Evolutionary conservation across 2,329 filamentous ascomycete genomes (phyloP).

Genomic region (Fusarium bactridioides): DNA sequence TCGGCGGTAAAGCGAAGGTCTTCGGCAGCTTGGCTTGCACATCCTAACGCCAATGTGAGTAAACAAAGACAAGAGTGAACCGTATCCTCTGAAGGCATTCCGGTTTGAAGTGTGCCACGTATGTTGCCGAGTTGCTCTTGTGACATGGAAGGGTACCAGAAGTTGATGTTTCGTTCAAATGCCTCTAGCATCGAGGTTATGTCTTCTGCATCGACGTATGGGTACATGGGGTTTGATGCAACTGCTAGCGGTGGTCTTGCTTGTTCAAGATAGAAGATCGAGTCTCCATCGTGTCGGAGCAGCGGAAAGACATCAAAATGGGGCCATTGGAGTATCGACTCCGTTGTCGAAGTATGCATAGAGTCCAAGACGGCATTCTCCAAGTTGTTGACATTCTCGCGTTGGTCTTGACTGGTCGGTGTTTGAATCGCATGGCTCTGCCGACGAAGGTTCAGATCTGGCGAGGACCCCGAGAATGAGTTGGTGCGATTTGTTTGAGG

Average conservation of each 20-base stretch:
- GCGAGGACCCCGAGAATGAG: constrained; percentile 37
- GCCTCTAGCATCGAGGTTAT: constrained; percentile 52
- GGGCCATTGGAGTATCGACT: constrained; percentile 60
- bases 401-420: constrained; percentile 29
- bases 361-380: constrained; percentile 59
- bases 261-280: constrained; percentile 59
- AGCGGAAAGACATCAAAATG: constrained; percentile 56
- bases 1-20: constrained; percentile 35
- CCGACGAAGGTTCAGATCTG: constrained; percentile 26
- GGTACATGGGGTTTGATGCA: constrained; percentile 48
- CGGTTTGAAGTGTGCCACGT: constrained; percentile 44
- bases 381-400: constrained; percentile 40
- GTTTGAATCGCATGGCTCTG: constrained; percentile 40
- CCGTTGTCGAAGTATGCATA: constrained; percentile 60
- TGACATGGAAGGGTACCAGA: constrained; percentile 62
- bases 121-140: constrained; percentile 47
- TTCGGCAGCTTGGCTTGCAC: constrained; percentile 51
- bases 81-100: constrained; percentile 48
- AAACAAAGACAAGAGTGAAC: constrained; percentile 53
- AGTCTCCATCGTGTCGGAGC: constrained; percentile 52
- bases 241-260: constrained; percentile 48
- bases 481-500: constrained; percentile 30
- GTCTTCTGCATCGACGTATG: constrained; percentile 53
- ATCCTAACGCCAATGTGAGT: constrained; percentile 58
- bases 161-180: constrained; percentile 58